These are phyloP conservation scores for Paramyrothecium roridum DNA, from an alignment of 2,329 filamentous ascomycete species.

Conservation along the genomic window DNA sequence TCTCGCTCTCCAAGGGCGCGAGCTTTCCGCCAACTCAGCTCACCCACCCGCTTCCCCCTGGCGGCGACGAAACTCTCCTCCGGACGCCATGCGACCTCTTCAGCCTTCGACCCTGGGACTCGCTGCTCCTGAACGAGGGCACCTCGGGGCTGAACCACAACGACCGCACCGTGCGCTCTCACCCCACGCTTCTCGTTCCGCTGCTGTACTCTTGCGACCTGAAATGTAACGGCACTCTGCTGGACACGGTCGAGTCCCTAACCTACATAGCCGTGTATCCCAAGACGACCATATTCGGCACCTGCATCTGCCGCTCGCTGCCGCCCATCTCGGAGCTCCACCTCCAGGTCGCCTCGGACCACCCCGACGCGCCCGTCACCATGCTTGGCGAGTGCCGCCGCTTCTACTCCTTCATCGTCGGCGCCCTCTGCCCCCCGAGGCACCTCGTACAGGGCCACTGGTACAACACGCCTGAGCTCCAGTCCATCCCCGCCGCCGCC, in stretches of 20 bases:
- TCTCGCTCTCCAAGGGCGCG: constrained; percentile 26
- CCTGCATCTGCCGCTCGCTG: constrained; percentile 43
- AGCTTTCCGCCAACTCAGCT: constrained; percentile 9
- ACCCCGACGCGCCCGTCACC: too few species aligned
- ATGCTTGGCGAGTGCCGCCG: too few species aligned
- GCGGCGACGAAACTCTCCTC: too few species aligned
- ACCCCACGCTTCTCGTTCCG: constrained; percentile 58
- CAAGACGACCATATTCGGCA: constrained; percentile 54
- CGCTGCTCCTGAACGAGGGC: constrained; percentile 69
- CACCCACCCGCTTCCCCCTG: constrained; percentile 3
- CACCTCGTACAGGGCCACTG: too few species aligned
- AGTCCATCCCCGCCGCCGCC: too few species aligned
- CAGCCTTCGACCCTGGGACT: constrained; percentile 59
- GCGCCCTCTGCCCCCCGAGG: too few species aligned
- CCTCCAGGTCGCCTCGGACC: constrained; percentile 42
- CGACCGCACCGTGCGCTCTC: constrained; percentile 59
- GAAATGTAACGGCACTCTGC: constrained; percentile 28
- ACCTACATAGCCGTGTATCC: constrained; percentile 67
- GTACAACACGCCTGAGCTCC: too few species aligned
- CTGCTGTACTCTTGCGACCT: constrained; percentile 41
- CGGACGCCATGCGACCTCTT: constrained; percentile 41
- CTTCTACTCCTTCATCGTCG: too few species aligned
- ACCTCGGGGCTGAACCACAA: constrained; percentile 59
- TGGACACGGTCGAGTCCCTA: constrained; percentile 41
- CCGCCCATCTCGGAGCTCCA: constrained; percentile 50